phyloP scores from a whole-genome alignment of 2,329 filamentous ascomycete species.

The Pezicula carpinea region DNA sequence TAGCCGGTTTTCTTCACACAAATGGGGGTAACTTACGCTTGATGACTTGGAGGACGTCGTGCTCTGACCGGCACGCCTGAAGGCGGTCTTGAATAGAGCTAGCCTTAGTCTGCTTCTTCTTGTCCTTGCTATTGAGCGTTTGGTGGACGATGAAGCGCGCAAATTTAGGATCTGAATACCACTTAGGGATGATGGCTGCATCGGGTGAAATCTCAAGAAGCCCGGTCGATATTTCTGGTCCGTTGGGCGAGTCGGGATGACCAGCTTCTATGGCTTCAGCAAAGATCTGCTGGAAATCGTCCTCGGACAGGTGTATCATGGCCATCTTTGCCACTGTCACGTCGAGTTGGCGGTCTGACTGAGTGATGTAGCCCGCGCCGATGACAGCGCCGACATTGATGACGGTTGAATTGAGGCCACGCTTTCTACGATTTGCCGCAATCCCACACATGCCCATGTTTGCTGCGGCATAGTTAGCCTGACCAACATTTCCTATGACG shows the following conservation, averaged over 20 bases:
- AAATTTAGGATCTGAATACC: not conserved
- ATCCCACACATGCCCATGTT: conserved; percentile 38
- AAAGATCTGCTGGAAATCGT: conserved; percentile 36
- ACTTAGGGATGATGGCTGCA: not conserved
- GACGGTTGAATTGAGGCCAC: conserved; percentile 33
- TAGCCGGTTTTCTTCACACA: not conserved
- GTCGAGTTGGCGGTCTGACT: not conserved
- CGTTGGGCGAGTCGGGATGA: conserved; percentile 14
- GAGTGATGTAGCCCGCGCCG: conserved; percentile 33
- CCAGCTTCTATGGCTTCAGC: conserved; percentile 35
- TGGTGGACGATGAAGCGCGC: not conserved
- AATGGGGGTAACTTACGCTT: not conserved
- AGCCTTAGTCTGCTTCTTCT: not conserved
- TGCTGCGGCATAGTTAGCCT: conserved; percentile 40
- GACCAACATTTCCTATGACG: conserved; percentile 28
- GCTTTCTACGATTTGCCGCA: conserved; percentile 29
- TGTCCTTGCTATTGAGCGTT: not conserved
- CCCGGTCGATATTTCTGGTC: not conserved
- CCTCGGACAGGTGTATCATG: conserved; percentile 21
- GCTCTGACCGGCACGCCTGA: not conserved
- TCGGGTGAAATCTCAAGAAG: not conserved
- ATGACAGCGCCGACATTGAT: conserved; percentile 34
- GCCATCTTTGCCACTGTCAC: not conserved
- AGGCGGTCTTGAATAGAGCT: not conserved
- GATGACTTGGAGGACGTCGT: not conserved